A percentile compares a stretch with the other conserved stretches of the same genome.
Conservation (phyloP, 345 rosid species). For the Trapa incisa region DNA sequence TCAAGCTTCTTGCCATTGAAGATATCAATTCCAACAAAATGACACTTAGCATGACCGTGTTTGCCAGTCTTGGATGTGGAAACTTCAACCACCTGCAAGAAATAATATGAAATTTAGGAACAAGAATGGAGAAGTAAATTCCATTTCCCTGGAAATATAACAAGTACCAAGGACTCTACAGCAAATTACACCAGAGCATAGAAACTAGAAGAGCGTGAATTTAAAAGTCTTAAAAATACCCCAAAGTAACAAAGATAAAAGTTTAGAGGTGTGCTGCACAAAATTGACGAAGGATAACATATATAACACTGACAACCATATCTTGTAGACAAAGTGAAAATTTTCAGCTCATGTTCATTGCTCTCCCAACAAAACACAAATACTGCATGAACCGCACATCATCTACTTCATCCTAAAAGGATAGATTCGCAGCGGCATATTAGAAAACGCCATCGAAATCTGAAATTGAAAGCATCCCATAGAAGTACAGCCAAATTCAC, state of each 20-base stretch:
- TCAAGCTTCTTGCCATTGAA: conserved; percentile 14
- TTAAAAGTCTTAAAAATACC: background rate
- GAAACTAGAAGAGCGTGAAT: background rate
- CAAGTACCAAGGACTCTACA: background rate
- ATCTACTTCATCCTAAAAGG: background rate
- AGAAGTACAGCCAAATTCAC: too few species aligned
- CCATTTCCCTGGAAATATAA: too few species aligned
- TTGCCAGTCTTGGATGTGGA: conserved; percentile 12
- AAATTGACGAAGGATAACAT: background rate
- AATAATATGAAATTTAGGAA: background rate
- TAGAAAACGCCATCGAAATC: too few species aligned
- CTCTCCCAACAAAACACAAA: background rate
- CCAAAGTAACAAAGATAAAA: background rate
- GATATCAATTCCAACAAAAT: conserved; percentile 10
- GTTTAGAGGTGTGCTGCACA: too few species aligned
- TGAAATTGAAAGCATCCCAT: too few species aligned
- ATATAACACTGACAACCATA: background rate
- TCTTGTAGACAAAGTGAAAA: background rate
- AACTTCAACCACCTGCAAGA: conserved; percentile 10
- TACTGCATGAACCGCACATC: background rate
- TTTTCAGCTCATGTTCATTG: background rate
- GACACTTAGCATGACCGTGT: conserved; percentile 14
- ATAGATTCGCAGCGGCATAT: too few species aligned
- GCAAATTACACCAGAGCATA: background rate
- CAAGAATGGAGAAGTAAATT: too few species aligned